Percentiles rank a stretch among this genome's conserved stretches.
Conservation (phyloP, 2,329 filamentous ascomycete genomes). For the Pestalotiopsis sp. region DNA sequence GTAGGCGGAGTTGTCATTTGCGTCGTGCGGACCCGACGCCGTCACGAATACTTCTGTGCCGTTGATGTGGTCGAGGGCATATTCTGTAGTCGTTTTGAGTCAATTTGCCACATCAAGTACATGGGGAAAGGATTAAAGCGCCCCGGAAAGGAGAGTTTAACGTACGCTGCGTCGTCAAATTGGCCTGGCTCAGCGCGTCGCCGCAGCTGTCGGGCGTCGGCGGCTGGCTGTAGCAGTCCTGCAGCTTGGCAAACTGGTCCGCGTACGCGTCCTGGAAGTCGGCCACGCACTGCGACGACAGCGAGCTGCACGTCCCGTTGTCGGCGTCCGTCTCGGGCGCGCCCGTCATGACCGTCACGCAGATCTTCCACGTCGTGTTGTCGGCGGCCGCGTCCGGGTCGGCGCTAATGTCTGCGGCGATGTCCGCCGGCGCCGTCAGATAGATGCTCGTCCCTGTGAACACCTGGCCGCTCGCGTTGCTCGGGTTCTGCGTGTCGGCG, state of each 20-base stretch:
- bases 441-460: conserved; percentile 32
- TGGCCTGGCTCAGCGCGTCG: conserved; percentile 21
- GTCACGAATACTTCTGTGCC: conserved; percentile 30
- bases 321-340: conserved; percentile 19
- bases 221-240: conserved; percentile 29
- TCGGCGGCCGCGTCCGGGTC: conserved; percentile 22
- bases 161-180: conserved; percentile 27
- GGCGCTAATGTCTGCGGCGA: conserved; percentile 17
- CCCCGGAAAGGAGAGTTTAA: background rate
- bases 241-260: conserved; percentile 24
- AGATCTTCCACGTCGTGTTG: conserved; percentile 33
- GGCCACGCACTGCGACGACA: conserved; percentile 26
- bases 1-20: conserved; percentile 19
- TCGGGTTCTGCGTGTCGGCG: conserved; percentile 24
- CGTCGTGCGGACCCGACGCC: conserved; percentile 25
- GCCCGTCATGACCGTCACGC: conserved; percentile 25
- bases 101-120: background rate
- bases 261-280: conserved; percentile 29
- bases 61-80: conserved; percentile 24
- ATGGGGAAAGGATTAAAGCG: background rate
- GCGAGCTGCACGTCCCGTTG: conserved; percentile 21
- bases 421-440: conserved; percentile 21
- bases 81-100: conserved; percentile 19
- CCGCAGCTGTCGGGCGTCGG: conserved; percentile 28
- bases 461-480: conserved; percentile 21